phyloP scores from a whole-genome alignment of 78 protist species.

The Mantamonas sphyraenae region DNA sequence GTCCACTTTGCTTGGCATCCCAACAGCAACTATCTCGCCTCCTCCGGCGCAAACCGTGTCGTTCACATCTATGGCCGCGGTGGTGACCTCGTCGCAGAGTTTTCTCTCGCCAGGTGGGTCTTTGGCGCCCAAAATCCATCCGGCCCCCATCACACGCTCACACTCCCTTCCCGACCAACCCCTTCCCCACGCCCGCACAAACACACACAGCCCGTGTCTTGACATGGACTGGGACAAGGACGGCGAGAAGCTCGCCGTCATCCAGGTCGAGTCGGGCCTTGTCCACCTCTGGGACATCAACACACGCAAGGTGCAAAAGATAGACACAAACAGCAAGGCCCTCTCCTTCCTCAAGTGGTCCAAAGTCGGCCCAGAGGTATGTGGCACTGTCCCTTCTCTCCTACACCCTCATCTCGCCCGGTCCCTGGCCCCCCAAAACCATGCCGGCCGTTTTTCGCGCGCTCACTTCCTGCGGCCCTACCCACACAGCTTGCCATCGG shows the following conservation, averaged over 20 bases:
- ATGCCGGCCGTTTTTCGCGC: too few species aligned
- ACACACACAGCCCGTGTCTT: neutral
- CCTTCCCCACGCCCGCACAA: neutral
- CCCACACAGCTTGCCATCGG: slow-evolving; percentile 55
- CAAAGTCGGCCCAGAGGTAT: neutral
- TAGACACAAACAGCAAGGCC: slow-evolving; percentile 17
- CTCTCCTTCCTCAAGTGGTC: slow-evolving; percentile 19
- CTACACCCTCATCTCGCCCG: too few species aligned
- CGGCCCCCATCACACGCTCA: neutral
- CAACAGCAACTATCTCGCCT: slow-evolving; percentile 22
- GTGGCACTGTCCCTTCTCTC: neutral
- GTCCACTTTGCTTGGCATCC: slow-evolving; percentile 28
- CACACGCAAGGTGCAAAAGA: neutral
- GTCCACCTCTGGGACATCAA: neutral
- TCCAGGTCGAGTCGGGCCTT: slow-evolving; percentile 10
- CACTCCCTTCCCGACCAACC: neutral
- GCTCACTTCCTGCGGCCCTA: too few species aligned
- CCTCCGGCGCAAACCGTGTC: slow-evolving; percentile 9
- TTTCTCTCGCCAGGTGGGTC: neutral
- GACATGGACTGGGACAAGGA: slow-evolving; percentile 41
- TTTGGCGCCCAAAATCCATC: neutral
- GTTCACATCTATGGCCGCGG: slow-evolving; percentile 14
- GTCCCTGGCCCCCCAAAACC: too few species aligned
- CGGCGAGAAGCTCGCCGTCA: slow-evolving; percentile 35
- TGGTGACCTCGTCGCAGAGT: slow-evolving; percentile 1